Evolutionary conservation across 345 rosid genomes (phyloP), one percentile per base, ranked within the genome.

Genomic region (Gossypium thurberi): DNA sequence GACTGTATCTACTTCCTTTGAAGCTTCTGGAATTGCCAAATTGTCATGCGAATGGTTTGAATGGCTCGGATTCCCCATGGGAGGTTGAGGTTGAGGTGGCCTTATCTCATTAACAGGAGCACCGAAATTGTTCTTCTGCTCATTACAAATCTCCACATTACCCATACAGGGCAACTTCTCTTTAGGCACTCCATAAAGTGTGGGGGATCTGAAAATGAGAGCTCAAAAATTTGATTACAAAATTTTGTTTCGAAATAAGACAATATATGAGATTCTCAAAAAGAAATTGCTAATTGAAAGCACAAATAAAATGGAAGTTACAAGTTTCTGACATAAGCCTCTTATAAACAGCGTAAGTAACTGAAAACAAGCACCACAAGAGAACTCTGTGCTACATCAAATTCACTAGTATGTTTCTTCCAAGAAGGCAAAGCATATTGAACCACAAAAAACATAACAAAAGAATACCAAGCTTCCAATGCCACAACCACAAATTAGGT

Each of bases 161-260:
- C 85, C 87, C 43, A 85, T 70, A 74, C 78, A 81, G 65, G 78
- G 77, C 51, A 80, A 64, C 82, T 84, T 92, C 58, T 92, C 97
- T 69, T 85, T 85, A 33, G 98, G 96, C 68, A 87, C 88, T 78
- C 98, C 99, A 72, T 87, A 85, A 52, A 95, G 87, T 2, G 98
- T 92, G 14, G 98, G 94, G 48, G 85, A 71, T 82, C 99, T 92
- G 90, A 77, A 82, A 88, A 79, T 43, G 64, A 51, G 70, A 78
- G 14, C 9, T 47, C 25, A 66, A 50, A 51, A 10, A 2, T 70
- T 69, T 55, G 9, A 40, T 71, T 46, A 64, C 14, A 11, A 53
- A 55, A 0, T 28, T 46, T 63, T 26, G 37, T 68, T 50, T 15
- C 25, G 50, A 52, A 7, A 28, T 1, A 46, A 65, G 55, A 46